Evolutionary conservation across 352 stramenopile genomes (phyloP), one percentile per base, ranked within the genome.

Genomic region (Thalassiosira mediterranea): DNA sequence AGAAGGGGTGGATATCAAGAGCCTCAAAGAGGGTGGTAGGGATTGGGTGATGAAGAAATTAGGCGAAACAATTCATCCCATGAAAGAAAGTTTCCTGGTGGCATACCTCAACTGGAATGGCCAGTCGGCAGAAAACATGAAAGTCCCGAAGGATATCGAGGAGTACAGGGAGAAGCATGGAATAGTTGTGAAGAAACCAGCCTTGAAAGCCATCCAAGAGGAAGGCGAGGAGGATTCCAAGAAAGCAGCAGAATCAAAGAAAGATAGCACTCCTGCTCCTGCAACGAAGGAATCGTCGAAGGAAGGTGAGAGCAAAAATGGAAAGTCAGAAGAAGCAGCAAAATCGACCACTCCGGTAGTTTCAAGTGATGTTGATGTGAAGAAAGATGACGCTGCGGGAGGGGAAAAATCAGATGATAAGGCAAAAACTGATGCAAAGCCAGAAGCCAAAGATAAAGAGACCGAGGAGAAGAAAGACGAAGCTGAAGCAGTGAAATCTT

Each of bases 51-150:
- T 99, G 96, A 92, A 97, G 60, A 98, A 98, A 76, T 92, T 99
- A 7, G 97, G 97, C 40, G 95, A 97, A 21, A 98, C 98, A 51
- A 93, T 99, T 47, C 92, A 98, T 56, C 96, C 96, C n/a, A 98
- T 99, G 90, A 99, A 99, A 74, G 96, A 98, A 23, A 97, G 97
- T 71, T 99, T 99, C 60, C 97, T 99, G 78, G 97, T 99, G 34
- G 97, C 98, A 5, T 96, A 97, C 73, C 83, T 99, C 46, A 90
- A 97, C 56, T 91, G 79, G 76, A 72, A 90, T 34, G 82, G 80
- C 3, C 66, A 92, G 79, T 37, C 91, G 88, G 65, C 96, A 87
- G 86, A 96, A 95, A 86, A 98, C 94, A 83, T 97, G 93, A 65
- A 84, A 48, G 25, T 91, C 66, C 58, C 91, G 72, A 74, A 96